phyloP scores from a whole-genome alignment of 306 rosid species.

The Vigna nakashimae region DNA sequence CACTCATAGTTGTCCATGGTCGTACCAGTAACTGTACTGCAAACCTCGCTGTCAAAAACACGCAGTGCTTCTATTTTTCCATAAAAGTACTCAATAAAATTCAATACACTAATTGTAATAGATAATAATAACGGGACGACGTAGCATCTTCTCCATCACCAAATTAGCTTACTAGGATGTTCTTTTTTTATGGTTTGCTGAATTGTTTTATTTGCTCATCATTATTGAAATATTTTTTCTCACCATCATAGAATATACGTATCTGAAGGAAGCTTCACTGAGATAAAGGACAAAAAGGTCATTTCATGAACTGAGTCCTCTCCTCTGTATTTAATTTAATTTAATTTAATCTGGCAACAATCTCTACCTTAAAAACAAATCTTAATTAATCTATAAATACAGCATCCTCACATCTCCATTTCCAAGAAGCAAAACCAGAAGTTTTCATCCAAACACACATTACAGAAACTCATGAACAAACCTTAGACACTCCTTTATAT shows the following conservation, averaged over 20 bases:
- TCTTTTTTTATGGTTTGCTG: not conserved
- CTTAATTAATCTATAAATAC: slow-evolving; percentile 68
- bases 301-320: slow-evolving; percentile 20
- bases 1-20: slow-evolving; percentile 9
- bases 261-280: slow-evolving; percentile 39
- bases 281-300: slow-evolving; percentile 42
- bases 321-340: slow-evolving; percentile 31
- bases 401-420: slow-evolving; percentile 39
- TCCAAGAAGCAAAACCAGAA: slow-evolving; percentile 11
- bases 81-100: not conserved
- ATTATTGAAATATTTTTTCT: not conserved
- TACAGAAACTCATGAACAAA: slow-evolving; percentile 29
- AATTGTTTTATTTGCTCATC: not conserved
- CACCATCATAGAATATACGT: not conserved
- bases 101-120: no score
- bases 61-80: not conserved
- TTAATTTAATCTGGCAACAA: slow-evolving; percentile 62
- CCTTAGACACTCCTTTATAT: not conserved
- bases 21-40: not conserved
- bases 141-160: not conserved
- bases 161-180: not conserved
- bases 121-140: not conserved
- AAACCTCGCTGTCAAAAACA: not conserved
- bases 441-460: not conserved
- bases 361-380: slow-evolving; percentile 40